These are phyloP conservation scores for Eutypella sp. DNA, from an alignment of 2,329 filamentous ascomycete species.

Conservation along the genomic window DNA sequence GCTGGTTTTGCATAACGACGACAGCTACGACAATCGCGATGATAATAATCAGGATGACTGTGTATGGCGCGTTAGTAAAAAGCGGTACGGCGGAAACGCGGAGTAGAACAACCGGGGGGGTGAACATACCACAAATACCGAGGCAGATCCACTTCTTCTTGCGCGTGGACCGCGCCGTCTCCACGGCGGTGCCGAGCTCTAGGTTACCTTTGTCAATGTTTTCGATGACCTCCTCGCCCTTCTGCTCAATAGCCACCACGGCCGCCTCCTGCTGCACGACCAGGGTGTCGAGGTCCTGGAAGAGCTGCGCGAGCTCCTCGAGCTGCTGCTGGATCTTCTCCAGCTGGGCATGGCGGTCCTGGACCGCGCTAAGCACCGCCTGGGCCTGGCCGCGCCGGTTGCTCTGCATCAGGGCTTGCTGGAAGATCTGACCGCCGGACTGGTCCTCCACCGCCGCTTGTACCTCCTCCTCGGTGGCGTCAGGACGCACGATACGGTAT, in stretches of 20 bases:
- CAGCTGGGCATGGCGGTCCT: constrained; percentile 78
- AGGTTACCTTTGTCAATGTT: constrained; percentile 82
- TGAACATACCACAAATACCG: constrained; percentile 58
- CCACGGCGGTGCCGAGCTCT: constrained; percentile 76
- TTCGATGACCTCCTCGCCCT: constrained; percentile 77
- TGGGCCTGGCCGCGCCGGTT: constrained; percentile 78
- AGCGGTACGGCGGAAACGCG: neutral
- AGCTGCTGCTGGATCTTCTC: constrained; percentile 90
- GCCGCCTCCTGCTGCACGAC: constrained; percentile 82
- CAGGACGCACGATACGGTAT: constrained; percentile 81
- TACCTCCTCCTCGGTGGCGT: constrained; percentile 75
- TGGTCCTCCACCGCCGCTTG: constrained; percentile 70
- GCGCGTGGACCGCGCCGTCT: constrained; percentile 71
- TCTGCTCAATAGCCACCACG: constrained; percentile 76
- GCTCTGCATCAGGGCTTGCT: constrained; percentile 77
- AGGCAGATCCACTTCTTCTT: constrained; percentile 98
- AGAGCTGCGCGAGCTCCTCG: constrained; percentile 79
- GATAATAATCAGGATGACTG: constrained; percentile 49
- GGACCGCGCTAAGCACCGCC: constrained; percentile 72
- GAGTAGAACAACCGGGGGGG: neutral
- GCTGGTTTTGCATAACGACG: constrained; percentile 15
- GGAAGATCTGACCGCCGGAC: constrained; percentile 74
- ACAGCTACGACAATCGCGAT: constrained; percentile 43
- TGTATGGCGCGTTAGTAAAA: constrained; percentile 20
- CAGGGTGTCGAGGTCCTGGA: constrained; percentile 82